Evolutionary conservation across 164 flowering plant species (phyloP), one percentile per base, ranked within the genome.

Genomic region (Aristolochia fimbriata): DNA sequence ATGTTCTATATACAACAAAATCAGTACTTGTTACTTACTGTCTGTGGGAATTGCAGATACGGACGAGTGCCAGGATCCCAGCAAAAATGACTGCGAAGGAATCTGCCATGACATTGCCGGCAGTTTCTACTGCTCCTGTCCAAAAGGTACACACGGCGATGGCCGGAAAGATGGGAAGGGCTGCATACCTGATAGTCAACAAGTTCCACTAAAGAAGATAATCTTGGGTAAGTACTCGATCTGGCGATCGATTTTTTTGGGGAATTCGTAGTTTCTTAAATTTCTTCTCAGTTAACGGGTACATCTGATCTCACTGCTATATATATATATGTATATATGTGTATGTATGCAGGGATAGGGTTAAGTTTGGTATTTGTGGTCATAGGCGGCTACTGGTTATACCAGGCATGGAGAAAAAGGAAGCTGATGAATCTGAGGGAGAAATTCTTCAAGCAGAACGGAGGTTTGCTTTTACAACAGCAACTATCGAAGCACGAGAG

Each of bases 361-460:
- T 19, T 47, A 2, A 10, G 60, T 15, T 20, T 63, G 9, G 30
- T 63, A 25, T 6, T 63, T 27, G 14, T 55, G 9, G 60, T 63
- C 31, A 16, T 63, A 24, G 59, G 47, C 15, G 13, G 47, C 7
- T 55, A 20, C 47, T 55, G 27, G 43, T 15, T 56, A 47, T 63
- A 47, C 30, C 55, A 46, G 60, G 60, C n/a, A 24, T 6, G 55
- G 19, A 47, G 31, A 25, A 63, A 15, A 56, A 55, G 54, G 31
- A 47, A 21, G 60, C 30, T 63, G 31, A 50, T 37, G 41, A 50
- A 51, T 17, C 62, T 58, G 25, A 57, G 41, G 51, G n/a, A 41
- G n/a, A 41, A 50, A 23, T 58, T 49, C 57, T 64, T 64, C 10
- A 17, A 57, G 24, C 47, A 57, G 33, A 64, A 64, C 10, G 67